Evolutionary conservation across 257 asterid species (phyloP), one percentile per base, ranked within the genome.

Genomic region (Capsicum chinense): DNA sequence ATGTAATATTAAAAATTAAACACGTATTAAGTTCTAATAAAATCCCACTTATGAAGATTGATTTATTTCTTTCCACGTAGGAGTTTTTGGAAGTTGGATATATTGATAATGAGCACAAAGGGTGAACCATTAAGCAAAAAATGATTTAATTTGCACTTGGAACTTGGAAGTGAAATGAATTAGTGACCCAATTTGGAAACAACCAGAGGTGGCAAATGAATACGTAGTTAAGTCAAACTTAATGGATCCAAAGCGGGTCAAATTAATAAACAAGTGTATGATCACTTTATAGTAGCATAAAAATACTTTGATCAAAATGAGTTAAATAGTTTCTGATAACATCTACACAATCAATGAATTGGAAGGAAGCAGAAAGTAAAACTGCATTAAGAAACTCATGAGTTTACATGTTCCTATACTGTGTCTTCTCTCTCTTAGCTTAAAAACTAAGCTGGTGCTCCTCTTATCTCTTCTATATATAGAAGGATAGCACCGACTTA

Each of bases 61-160:
- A 26, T 62, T 56, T 67, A 78, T 84, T 1, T 54, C 50, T 39
- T 50, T 39, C 84, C 85, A 85, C 84, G 59, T 67, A 68, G 15
- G 47, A 64, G 37, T 58, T 86, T 12, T 79, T 56, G 68, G 66
- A 44, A 14, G 57, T 26, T 79, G 62, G 54, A 47, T 17, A 73
- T 39, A 39, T 73, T 10, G 80, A 73, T 73, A 15, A 48, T 48
- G n/a, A 71, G n/a, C n/a, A 71, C 58, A 73, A 69, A 7, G 7
- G 6, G 58, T 48, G 47, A 33, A 79, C 82, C 35, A 70, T 42
- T 44, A 44, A 70, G 10, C 10, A 42, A 70, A 17, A 42, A 64
- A 33, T 21, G 26, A 11, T 21, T 16, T 1, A 42, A 9, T 71
- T 44, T 44, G 79, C 15, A 71, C 17, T 71, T 44, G 5, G 9